Base-by-base conservation (phyloP, 768 basidiomycete species). In the Serendipita indica region DNA sequence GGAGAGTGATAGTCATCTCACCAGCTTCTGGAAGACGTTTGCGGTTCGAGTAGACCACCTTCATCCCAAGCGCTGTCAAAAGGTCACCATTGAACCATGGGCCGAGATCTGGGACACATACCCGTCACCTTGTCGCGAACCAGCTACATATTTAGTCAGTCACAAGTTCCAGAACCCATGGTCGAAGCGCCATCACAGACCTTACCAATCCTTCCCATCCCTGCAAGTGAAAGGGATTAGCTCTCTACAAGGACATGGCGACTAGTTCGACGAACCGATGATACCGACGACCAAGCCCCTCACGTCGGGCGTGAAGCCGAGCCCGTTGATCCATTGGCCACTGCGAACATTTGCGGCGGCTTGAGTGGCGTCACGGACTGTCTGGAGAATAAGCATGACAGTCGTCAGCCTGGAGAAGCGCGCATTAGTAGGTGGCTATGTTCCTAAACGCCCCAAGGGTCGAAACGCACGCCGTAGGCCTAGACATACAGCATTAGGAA, bases 201-300 rank as follows among this genome's bases (percentile, higher is more conserved):
- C 64, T 60, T 63, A 16, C 71, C 71, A 41, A 72, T 72, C 37
- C 64, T 67, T 20, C 71, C 71, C 62, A 72, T 64, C 10, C 49
- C 49, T 54, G 49, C 22, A 54, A 28, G 7, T n/a, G 16, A 14
- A n/a, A n/a, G n/a, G 22, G 12, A 16, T 54, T 16, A 54, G 12
- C 30, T 22, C n/a, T 54, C 22, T 30, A 5, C 25, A 25, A n/a
- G n/a, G 27, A 25, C n/a, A n/a, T n/a, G 41, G 41, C 18, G 27
- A 7, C 5, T 43, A 54, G 10, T 54, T 18, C 22, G 7, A 46
- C 49, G n/a, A 18, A 54, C 71, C 71, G 25, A 72, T 60, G 49
- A 72, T 69, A 18, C 70, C 71, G 57, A 72, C 60, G 46, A 64
- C 49, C 28, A 46, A 27, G 28, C 56, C 64, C 3, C 64, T 35